Evolutionary conservation across 345 rosid genomes (phyloP), one percentile per base, ranked within the genome.

Genomic region (Pugionium cornutum): DNA sequence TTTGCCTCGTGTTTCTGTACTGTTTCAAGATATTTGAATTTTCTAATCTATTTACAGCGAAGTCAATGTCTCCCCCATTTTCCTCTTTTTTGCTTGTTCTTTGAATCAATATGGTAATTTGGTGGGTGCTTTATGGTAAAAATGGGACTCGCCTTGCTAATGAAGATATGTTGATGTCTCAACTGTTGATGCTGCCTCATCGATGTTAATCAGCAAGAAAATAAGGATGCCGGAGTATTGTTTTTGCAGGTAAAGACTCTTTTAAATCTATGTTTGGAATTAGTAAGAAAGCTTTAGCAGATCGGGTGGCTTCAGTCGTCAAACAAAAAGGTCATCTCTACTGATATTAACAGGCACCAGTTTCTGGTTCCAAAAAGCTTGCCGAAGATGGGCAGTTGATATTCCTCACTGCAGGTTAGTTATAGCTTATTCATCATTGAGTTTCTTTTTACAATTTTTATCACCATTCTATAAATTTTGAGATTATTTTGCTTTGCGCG

Each of bases 331-430:
- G 18, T 18, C 18, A 18, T 18, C 57, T 67, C n/a, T 4, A 5
- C 4, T 53, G 11, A 53, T 53, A 53, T 68, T 47, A 62, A 30
- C 47, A 91, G 96, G 96, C 98, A 76, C 96, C 98, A 71, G 98
- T 92, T 71, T 89, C 98, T 6, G 96, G 96, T 69, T 89, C 96
- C 55, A 86, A 89, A 77, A 92, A 89, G 78, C 96, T 95, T 5
- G 95, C 96, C 9, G 92, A 89, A 82, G 96, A 92, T 62, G 95
- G 95, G 41, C 87, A 87, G 57, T 65, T 92, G 49, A 87, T 89
- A 78, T 89, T 92, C 73, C 96, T 92, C 62, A 83, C 98, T 26
- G 98, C 91, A 37, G 97, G 96, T 86, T 56, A 70, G 64, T 47
- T 28, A n/a, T 45, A 34, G 10, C 18, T 18, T 18, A 8, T 53